Evolutionary conservation across 805 yeast species (phyloP).

Genomic region (Starmerella powellii): DNA sequence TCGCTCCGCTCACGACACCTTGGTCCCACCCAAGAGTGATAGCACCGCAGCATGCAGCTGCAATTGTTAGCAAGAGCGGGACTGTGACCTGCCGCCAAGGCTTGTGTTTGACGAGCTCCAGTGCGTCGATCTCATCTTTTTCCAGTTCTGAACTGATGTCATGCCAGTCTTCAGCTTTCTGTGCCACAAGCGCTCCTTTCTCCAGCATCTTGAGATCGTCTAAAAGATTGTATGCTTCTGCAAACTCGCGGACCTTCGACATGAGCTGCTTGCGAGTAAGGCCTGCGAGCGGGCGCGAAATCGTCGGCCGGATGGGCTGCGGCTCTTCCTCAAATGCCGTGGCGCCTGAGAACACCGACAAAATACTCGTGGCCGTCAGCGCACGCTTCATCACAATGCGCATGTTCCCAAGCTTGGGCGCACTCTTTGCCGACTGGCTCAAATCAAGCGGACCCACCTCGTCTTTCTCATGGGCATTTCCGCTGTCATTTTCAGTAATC

Average conservation of each 20-base stretch:
- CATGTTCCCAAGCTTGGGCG: neutral
- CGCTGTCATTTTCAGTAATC: too few species aligned
- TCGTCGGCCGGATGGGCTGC: constrained; percentile 5
- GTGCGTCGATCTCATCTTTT: constrained; percentile 25
- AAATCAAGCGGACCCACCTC: neutral
- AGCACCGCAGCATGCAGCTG: constrained; percentile 52
- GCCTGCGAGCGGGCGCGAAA: constrained; percentile 12
- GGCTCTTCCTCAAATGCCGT: constrained; percentile 1
- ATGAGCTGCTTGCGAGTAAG: constrained; percentile 7
- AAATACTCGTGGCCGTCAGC: constrained; percentile 6
- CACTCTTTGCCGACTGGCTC: neutral
- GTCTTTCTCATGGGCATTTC: neutral
- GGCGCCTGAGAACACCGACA: constrained; percentile 2
- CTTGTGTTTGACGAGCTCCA: constrained; percentile 37
- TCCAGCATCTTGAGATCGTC: constrained; percentile 21
- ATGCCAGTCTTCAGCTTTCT: constrained; percentile 30
- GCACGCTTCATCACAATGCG: constrained; percentile 9
- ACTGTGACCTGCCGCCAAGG: constrained; percentile 36
- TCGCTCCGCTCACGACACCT: constrained; percentile 58
- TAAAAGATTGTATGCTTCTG: constrained; percentile 15
- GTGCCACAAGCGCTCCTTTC: constrained; percentile 48
- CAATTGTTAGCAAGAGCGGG: constrained; percentile 37
- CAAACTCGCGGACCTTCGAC: constrained; percentile 13
- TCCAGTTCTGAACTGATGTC: constrained; percentile 12
- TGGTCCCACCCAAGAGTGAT: constrained; percentile 71